These are phyloP conservation scores for Collybia nuda DNA, from an alignment of 768 basidiomycete species.

Conservation along the genomic window DNA sequence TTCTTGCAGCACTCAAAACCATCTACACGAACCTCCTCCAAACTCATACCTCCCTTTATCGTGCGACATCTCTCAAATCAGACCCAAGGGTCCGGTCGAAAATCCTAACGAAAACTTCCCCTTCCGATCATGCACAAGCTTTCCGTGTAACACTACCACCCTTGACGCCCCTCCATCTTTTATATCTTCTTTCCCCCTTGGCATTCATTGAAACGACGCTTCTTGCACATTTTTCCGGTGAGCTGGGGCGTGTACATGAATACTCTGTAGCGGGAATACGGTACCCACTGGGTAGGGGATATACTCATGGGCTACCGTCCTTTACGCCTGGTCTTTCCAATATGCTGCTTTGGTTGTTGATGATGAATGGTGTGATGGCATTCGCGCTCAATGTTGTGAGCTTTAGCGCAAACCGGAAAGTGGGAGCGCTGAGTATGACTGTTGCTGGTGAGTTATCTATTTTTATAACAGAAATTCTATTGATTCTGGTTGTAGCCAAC, in stretches of 20 bases:
- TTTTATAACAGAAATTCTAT: not conserved
- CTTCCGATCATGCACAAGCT: slow-evolving; percentile 2
- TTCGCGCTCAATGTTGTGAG: slow-evolving; percentile 93
- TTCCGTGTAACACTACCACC: slow-evolving; percentile 17
- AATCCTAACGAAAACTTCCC: not conserved
- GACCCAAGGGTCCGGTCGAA: not conserved
- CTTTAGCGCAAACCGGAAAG: slow-evolving; percentile 93
- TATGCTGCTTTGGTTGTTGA: slow-evolving; percentile 49
- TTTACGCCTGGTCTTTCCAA: slow-evolving; percentile 31
- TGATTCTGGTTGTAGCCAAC: slow-evolving; percentile 50
- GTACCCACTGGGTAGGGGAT: not conserved
- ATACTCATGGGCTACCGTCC: slow-evolving; percentile 26
- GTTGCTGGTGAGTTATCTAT: slow-evolving; percentile 65
- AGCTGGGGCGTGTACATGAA: slow-evolving; percentile 61
- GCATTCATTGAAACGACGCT: slow-evolving; percentile 86
- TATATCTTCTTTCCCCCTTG: slow-evolving; percentile 88
- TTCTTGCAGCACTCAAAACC: slow-evolving; percentile 93
- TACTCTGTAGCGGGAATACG: slow-evolving; percentile 16
- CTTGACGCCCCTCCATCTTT: slow-evolving; percentile 71
- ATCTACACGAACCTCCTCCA: slow-evolving; percentile 86
- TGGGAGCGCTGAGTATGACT: slow-evolving; percentile 88
- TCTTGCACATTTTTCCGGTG: slow-evolving; percentile 78
- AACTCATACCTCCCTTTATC: slow-evolving; percentile 25
- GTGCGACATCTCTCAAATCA: slow-evolving; percentile 10
- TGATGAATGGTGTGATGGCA: slow-evolving; percentile 83